Evolutionary conservation across 768 basidiomycete species (phyloP), one percentile per base, ranked within the genome.

Genomic region (Lactarius sanguifluus): DNA sequence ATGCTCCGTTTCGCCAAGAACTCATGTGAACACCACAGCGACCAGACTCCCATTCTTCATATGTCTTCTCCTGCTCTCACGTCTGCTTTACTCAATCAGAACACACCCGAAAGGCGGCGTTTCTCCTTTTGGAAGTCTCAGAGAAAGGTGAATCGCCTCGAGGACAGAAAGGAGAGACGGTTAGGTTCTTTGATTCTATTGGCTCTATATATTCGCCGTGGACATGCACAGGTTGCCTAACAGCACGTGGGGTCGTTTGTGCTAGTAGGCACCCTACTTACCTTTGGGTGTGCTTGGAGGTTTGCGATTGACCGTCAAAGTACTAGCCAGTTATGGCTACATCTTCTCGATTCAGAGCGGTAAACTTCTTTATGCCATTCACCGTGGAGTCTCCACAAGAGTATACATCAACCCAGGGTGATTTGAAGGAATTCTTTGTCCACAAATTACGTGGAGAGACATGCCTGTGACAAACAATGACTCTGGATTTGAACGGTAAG

Each of bases 121-220:
- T 34, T 56, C 55, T 30, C 32, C 10, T 30, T 30, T 20, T 20
- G 15, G 30, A 30, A 34, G 32, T 56, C 30, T 20, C 55, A 56
- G 20, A 34, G 55, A 56, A 34, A 34, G 18, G 20, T 2, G 55
- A 30, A 56, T 3, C 32, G 30, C 55, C 28, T 30, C 13, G 30
- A 25, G 30, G 30, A 20, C 20, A 9, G 55, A 56, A 34, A 56
- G 30, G 18, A 20, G 32, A 30, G 54, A n/a, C 30, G 55, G 16
- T 18, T 30, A 9, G 7, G 12, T n/a, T 30, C 55, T 10, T 34
- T 30, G 55, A 56, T 56, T 34, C 10, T 34, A 32, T 28, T 16
- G 30, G 55, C 55, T 56, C 16, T 56, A 34, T 56, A 18, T 32
- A 32, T 56, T 32, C 55, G 32, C 20, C 55, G 32, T 56, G 55